These are phyloP conservation scores for Fusarium sp. DNA, from an alignment of 2,329 filamentous ascomycete species.

Conservation along the genomic window DNA sequence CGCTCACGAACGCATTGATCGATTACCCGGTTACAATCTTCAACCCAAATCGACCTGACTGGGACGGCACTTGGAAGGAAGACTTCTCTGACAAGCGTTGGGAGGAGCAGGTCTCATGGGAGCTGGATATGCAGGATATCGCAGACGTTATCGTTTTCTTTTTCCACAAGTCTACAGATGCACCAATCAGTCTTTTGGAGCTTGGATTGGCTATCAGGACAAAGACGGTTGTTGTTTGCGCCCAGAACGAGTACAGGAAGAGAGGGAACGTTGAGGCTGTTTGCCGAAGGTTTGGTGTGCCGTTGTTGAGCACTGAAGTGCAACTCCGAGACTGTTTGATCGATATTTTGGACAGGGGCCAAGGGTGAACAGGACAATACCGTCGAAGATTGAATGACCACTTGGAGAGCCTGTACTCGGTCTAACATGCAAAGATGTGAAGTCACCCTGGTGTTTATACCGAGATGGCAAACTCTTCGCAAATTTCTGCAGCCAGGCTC, in stretches of 20 bases:
- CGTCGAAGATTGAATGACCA: too few relatives aligned
- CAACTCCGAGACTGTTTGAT: conserved; percentile 54
- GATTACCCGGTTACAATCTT: conserved; percentile 63
- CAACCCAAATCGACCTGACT: conserved; percentile 67
- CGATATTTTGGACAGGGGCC: conserved; percentile 7
- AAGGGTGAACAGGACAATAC: too few relatives aligned
- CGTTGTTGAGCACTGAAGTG: conserved; percentile 55
- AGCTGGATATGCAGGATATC: conserved; percentile 65
- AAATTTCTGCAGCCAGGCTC: too few relatives aligned
- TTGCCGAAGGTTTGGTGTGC: conserved; percentile 60
- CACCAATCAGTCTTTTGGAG: conserved; percentile 70
- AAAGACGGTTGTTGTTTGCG: conserved; percentile 66
- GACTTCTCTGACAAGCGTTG: conserved; percentile 60
- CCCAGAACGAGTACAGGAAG: conserved; percentile 63
- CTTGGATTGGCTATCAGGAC: conserved; percentile 63
- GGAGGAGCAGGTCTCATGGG: conserved; percentile 68
- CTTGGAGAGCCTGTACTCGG: too few relatives aligned
- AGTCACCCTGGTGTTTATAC: too few relatives aligned
- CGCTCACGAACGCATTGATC: conserved; percentile 55
- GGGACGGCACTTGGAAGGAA: conserved; percentile 65
- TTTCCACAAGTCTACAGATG: conserved; percentile 63
- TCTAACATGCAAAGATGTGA: too few relatives aligned
- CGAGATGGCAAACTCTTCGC: too few relatives aligned
- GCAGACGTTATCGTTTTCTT: conserved; percentile 67
- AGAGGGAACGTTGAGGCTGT: conserved; percentile 70